Conservation (phyloP, 345 rosid genomes). For the Noccaea bulbosa region DNA sequence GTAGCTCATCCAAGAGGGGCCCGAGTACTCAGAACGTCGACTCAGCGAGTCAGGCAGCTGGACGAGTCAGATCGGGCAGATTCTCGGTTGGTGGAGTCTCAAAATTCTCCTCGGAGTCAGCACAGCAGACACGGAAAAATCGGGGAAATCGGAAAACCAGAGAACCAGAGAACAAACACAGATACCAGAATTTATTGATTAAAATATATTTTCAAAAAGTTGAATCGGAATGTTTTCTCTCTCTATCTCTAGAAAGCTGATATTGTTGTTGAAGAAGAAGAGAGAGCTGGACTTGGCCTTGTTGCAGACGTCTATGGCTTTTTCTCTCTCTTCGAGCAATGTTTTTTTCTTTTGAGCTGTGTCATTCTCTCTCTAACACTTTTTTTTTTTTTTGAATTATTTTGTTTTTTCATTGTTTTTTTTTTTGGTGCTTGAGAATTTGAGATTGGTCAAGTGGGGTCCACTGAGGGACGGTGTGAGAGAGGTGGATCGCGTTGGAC, state of each 20-base stretch:
- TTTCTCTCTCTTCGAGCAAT: conserved; percentile 37
- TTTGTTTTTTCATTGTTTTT: not conserved
- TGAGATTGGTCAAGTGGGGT: conserved; percentile 44
- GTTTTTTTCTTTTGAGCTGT: conserved; percentile 46
- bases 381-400: conserved; percentile 12
- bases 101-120: conserved; percentile 10
- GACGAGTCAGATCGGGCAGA: conserved; percentile 41
- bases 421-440: conserved; percentile 33
- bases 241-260: conserved; percentile 18
- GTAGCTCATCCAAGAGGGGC: conserved; percentile 46
- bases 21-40: conserved; percentile 18
- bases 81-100: conserved; percentile 27
- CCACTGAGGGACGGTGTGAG: conserved; percentile 34
- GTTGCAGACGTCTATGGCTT: conserved; percentile 46
- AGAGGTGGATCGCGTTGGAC: conserved; percentile 46
- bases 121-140: conserved; percentile 25
- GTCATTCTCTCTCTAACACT: conserved; percentile 30
- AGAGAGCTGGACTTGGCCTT: conserved; percentile 37
- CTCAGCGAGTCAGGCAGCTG: conserved; percentile 32
- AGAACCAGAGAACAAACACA: not conserved
- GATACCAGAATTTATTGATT: not conserved
- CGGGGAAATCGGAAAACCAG: conserved; percentile 20
- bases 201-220: not conserved
- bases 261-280: conserved; percentile 14
- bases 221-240: conserved; percentile 28